Conservation (phyloP, 73 alveolate species). For the Chromera velia region DNA sequence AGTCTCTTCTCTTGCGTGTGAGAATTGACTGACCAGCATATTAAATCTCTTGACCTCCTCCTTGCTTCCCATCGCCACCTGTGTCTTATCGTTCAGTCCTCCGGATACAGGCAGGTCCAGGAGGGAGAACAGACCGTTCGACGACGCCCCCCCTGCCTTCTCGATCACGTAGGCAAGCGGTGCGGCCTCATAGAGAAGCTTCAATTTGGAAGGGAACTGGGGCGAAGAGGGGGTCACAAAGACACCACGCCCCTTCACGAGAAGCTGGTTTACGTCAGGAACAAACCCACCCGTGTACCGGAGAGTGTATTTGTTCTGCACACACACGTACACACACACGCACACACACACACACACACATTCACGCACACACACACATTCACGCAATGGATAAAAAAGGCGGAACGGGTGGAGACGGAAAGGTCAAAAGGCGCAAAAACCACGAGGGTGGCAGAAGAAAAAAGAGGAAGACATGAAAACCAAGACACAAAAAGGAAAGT, state of each 20-base stretch:
- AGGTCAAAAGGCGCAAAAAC: too few species aligned
- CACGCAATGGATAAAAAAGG: too few species aligned
- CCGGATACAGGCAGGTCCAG: too few species aligned
- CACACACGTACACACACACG: too few species aligned
- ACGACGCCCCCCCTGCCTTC: conserved; percentile 44
- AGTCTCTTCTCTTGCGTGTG: too few species aligned
- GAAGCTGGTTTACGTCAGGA: conserved; percentile 37
- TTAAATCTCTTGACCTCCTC: neutral
- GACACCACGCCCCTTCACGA: conserved; percentile 47
- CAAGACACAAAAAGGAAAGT: too few species aligned
- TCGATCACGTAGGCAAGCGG: conserved; percentile 44
- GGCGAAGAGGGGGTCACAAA: conserved; percentile 18
- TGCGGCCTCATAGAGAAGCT: conserved; percentile 30
- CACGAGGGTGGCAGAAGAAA: too few species aligned
- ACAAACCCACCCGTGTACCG: conserved; percentile 51
- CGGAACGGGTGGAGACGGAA: too few species aligned
- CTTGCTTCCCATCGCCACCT: neutral
- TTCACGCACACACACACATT: too few species aligned
- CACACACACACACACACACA: too few species aligned
- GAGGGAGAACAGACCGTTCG: conserved; percentile 14
- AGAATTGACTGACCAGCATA: too few species aligned
- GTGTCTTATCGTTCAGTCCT: neutral
- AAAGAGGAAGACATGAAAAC: too few species aligned
- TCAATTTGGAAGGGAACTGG: conserved; percentile 24
- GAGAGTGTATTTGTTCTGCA: conserved; percentile 29